Base-by-base conservation (phyloP, 2,329 filamentous ascomycete genomes). In the Blastomyces parvus region DNA sequence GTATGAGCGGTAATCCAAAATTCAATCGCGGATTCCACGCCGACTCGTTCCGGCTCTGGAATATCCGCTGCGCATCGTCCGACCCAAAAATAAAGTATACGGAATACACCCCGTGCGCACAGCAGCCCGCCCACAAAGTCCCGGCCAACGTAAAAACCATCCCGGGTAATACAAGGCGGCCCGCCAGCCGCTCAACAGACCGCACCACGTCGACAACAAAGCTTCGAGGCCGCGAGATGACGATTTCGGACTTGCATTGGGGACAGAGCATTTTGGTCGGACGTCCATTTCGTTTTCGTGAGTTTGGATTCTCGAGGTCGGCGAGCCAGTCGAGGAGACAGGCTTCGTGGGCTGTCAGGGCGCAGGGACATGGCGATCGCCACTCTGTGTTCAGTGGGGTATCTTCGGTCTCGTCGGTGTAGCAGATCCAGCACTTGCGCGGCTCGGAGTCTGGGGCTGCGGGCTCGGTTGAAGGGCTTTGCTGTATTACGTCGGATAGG, bases 301-400 rank as follows among this genome's bases (percentile, higher is more conserved):
- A 77, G 46, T 78, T 82, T 1, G 84, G 83, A 27, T 83, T 80
- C 76, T 97, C 91, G 72, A 91, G 85, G 72, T 96, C 91, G n/a
- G 90, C 88, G 22, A 97, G 88, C 92, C 92, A 99, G 70, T 91
- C 88, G 48, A 97, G 81, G 67, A 97, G 82, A 73, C 92, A 96
- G 65, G 86, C 84, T 74, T 97, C 91, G 74, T 99, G 94, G 1
- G 92, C 94, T 63, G 90, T 89, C 48, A 99, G 82, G 14, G 90
- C 91, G 76, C 94, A 99, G 0, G 88, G 88, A 73, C 94, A 99
- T 1, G 94, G 92, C 62, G 88, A 89, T 55, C 90, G 86, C 93
- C 94, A 99, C 68, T 82, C 81, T 1, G 81, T 81, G 33, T 83
- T 83, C 14, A 81, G 80, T 9, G 83, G 82, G 27, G 74, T 75